A percentile compares a stretch with the other conserved stretches of the same genome.
phyloP scores from a whole-genome alignment of 2,329 filamentous ascomycete genomes.

The Stachybotrys echinatus region DNA sequence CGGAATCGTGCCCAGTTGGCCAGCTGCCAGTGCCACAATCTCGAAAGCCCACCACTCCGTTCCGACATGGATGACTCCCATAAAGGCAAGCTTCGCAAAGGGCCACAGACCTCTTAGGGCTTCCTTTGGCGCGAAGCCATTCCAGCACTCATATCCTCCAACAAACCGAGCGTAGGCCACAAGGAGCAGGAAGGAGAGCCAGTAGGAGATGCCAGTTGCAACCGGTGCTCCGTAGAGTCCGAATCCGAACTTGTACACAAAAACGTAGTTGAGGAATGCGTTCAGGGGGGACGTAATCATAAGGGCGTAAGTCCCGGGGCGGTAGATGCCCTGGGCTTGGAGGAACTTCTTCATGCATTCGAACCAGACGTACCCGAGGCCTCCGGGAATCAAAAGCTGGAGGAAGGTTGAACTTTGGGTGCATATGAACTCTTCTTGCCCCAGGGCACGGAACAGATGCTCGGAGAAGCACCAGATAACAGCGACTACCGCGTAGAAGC shows the following conservation, averaged over 20 bases:
- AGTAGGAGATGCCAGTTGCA: slow-evolving; percentile 81
- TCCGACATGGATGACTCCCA: slow-evolving; percentile 78
- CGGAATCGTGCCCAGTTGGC: slow-evolving; percentile 71
- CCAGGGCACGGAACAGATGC: slow-evolving; percentile 66
- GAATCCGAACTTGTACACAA: slow-evolving; percentile 66
- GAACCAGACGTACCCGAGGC: slow-evolving; percentile 83
- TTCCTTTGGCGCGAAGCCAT: slow-evolving; percentile 58
- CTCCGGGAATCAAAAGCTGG: slow-evolving; percentile 69
- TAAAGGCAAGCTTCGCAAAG: slow-evolving; percentile 68
- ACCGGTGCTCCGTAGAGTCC: slow-evolving; percentile 76
- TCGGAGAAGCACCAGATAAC: slow-evolving; percentile 72
- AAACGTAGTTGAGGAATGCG: slow-evolving; percentile 72
- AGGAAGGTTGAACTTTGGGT: slow-evolving; percentile 69
- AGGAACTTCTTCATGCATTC: slow-evolving; percentile 82
- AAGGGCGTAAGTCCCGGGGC: slow-evolving; percentile 76
- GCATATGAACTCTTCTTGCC: slow-evolving; percentile 74
- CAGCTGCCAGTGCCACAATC: slow-evolving; percentile 79
- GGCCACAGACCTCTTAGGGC: slow-evolving; percentile 62
- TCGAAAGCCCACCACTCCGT: slow-evolving; percentile 96
- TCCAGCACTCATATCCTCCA: slow-evolving; percentile 72
- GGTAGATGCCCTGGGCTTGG: slow-evolving; percentile 85
- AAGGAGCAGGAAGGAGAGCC: slow-evolving; percentile 73
- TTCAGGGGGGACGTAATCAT: slow-evolving; percentile 79
- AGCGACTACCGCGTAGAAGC: slow-evolving; percentile 69
- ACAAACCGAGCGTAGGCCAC: slow-evolving; percentile 69